Evolutionary conservation across 208 protist genomes (phyloP).

Genomic region (Leishmania amazonensis): DNA sequence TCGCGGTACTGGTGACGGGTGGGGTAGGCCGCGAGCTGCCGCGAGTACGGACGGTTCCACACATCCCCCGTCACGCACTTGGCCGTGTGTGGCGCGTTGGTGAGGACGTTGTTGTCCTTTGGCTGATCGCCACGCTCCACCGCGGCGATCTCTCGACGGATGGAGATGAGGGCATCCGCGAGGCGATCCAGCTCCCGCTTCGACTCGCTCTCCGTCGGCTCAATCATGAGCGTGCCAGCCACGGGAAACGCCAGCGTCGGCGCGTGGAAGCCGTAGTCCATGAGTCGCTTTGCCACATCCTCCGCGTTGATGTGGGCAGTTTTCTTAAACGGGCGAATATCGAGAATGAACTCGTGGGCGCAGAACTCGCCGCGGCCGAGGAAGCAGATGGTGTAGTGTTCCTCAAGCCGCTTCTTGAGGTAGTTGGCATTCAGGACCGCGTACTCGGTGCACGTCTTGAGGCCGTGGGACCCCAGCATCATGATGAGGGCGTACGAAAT

Average conservation of each 20-base stretch:
- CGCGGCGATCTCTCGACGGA: slow-evolving; percentile 95
- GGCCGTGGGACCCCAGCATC: slow-evolving; percentile 94
- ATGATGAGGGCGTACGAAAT: slow-evolving; percentile 97
- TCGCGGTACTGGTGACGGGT: slow-evolving; percentile 58
- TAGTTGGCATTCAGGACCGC: slow-evolving; percentile 99
- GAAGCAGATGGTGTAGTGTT: slow-evolving; percentile 96
- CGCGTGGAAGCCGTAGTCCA: slow-evolving; percentile 97
- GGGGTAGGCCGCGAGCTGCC: slow-evolving; percentile 95
- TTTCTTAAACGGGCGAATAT: slow-evolving; percentile 94
- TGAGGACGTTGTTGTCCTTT: slow-evolving; percentile 95
- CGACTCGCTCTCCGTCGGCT: slow-evolving; percentile 98
- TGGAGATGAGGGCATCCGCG: slow-evolving; percentile 95
- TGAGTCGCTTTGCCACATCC: slow-evolving; percentile 98
- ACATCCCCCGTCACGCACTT: slow-evolving; percentile 73
- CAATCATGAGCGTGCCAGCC: slow-evolving; percentile 96
- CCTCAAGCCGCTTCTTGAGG: slow-evolving; percentile 93
- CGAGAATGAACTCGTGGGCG: slow-evolving; percentile 99
- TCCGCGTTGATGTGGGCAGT: slow-evolving; percentile 93
- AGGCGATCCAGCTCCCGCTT: slow-evolving; percentile 96
- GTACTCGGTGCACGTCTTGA: slow-evolving; percentile 92
- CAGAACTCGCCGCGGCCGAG: slow-evolving; percentile 72
- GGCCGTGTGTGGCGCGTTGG: slow-evolving; percentile 97
- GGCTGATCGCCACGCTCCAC: slow-evolving; percentile 92
- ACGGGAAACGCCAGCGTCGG: slow-evolving; percentile 96
- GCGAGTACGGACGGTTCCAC: slow-evolving; percentile 95